Evolutionary conservation across 2,329 filamentous ascomycete species (phyloP).

Genomic region (Dothideomycetes sp.): DNA sequence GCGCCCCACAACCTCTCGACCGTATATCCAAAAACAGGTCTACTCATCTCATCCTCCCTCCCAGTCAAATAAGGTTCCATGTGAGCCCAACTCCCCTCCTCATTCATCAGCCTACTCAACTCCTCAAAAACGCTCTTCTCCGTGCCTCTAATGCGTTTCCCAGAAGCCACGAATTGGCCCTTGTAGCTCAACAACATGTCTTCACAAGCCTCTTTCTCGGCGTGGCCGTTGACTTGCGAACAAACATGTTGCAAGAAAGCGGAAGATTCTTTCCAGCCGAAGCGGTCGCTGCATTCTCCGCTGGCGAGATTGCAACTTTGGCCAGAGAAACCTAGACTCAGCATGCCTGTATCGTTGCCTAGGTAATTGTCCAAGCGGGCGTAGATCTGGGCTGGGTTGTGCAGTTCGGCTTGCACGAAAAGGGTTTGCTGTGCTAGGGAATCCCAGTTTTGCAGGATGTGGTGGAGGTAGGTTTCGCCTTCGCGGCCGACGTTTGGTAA

Average conservation of each 20-base stretch:
- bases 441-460: conserved; percentile 37
- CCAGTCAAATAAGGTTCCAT: too few species aligned
- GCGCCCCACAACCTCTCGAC: too few species aligned
- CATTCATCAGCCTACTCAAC: too few species aligned
- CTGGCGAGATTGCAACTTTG: conserved; percentile 36
- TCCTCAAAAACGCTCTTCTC: conserved; percentile 28
- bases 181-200: conserved; percentile 34
- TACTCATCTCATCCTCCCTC: too few species aligned
- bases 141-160: conserved; percentile 33
- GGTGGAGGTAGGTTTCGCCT: conserved; percentile 38
- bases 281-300: conserved; percentile 32
- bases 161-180: conserved; percentile 41
- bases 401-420: conserved; percentile 39
- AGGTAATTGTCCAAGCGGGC: conserved; percentile 33
- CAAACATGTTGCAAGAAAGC: background rate
- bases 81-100: too few species aligned
- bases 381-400: conserved; percentile 31
- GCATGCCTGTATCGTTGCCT: conserved; percentile 34
- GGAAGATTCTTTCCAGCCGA: conserved; percentile 26
- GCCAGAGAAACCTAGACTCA: conserved; percentile 34
- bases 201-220: conserved; percentile 12
- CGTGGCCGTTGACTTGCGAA: too few species aligned
- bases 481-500: conserved; percentile 36
- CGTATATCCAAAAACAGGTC: too few species aligned
- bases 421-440: conserved; percentile 37